A percentile compares a stretch with the other conserved stretches of the same genome.
phyloP scores from a whole-genome alignment of 805 yeast genomes.

The Metschnikowia vanudenii region DNA sequence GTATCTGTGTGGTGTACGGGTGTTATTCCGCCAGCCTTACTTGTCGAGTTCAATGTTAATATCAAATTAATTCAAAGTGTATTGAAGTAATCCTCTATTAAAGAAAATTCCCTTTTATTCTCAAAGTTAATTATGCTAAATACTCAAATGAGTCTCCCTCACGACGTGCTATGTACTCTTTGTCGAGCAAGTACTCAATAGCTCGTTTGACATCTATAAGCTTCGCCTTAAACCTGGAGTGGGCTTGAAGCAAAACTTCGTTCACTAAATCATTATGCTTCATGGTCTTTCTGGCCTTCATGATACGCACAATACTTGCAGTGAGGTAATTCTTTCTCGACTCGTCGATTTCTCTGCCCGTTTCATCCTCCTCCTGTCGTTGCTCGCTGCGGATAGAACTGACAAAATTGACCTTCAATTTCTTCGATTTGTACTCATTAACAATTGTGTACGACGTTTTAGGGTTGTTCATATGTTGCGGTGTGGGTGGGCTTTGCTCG shows the following conservation, averaged over 20 bases:
- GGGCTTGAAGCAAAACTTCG: conserved; percentile 85
- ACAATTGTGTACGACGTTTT: conserved; percentile 68
- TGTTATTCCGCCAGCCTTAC: too few species aligned
- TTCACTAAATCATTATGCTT: conserved; percentile 78
- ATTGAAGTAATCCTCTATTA: too few species aligned
- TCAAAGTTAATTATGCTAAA: conserved; percentile 52
- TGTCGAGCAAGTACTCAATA: conserved; percentile 80
- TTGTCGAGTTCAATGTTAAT: too few species aligned
- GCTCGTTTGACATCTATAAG: conserved; percentile 84
- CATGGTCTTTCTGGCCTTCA: conserved; percentile 86
- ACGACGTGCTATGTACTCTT: conserved; percentile 77
- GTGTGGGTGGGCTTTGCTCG: conserved; percentile 61
- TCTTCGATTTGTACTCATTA: conserved; percentile 80
- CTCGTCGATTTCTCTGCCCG: conserved; percentile 79
- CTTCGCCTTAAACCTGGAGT: conserved; percentile 78
- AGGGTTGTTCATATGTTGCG: conserved; percentile 43
- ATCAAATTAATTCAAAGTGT: too few species aligned
- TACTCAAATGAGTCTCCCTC: conserved; percentile 77
- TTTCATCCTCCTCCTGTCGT: conserved; percentile 67
- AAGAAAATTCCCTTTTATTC: not conserved
- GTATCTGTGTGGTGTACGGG: conserved; percentile 7
- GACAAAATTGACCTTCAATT: conserved; percentile 77
- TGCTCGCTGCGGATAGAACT: conserved; percentile 57
- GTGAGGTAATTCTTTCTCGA: conserved; percentile 82
- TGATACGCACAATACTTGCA: conserved; percentile 93